A percentile compares a stretch with the other conserved stretches of the same genome.
Evolutionary conservation across 2,329 filamentous ascomycete species (phyloP).

Genomic region (Neopestalotiopsis sp.): DNA sequence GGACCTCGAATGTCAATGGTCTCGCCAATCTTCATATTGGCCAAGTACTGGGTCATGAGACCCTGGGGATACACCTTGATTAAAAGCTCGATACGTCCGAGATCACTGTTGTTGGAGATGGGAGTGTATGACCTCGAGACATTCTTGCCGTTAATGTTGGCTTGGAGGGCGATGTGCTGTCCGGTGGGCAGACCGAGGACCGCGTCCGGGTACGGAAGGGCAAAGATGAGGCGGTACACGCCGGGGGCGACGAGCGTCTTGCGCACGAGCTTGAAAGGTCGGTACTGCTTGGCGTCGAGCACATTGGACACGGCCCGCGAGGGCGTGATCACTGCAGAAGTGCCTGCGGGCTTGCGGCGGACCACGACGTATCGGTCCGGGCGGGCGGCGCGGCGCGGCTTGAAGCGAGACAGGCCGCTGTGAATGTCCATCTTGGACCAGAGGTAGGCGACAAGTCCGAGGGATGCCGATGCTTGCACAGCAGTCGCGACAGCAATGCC

Average conservation of each 20-base stretch:
- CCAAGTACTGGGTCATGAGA: constrained; percentile 55
- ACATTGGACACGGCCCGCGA: neutral
- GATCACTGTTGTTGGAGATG: constrained; percentile 55
- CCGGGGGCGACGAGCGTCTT: constrained; percentile 47
- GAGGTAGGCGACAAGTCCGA: constrained; percentile 2
- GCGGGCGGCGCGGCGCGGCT: constrained; percentile 9
- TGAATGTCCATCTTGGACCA: constrained; percentile 13
- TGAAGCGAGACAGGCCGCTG: neutral
- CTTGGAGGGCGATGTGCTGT: constrained; percentile 61
- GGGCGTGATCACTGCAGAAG: neutral
- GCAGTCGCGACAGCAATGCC: constrained; percentile 5
- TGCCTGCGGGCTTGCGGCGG: neutral
- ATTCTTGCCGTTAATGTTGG: constrained; percentile 48
- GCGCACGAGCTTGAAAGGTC: constrained; percentile 1
- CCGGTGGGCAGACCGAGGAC: constrained; percentile 61
- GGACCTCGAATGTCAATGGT: constrained; percentile 59
- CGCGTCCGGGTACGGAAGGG: constrained; percentile 48
- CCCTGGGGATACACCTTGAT: constrained; percentile 58
- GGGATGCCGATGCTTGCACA: constrained; percentile 10
- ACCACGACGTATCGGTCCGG: constrained; percentile 9
- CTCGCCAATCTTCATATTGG: constrained; percentile 52
- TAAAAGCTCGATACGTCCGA: constrained; percentile 55
- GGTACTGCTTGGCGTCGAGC: constrained; percentile 11
- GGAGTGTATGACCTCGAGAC: constrained; percentile 62
- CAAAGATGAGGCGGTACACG: constrained; percentile 53